Conservation (phyloP, 805 yeast species). For the Pichia cephalocereana region DNA sequence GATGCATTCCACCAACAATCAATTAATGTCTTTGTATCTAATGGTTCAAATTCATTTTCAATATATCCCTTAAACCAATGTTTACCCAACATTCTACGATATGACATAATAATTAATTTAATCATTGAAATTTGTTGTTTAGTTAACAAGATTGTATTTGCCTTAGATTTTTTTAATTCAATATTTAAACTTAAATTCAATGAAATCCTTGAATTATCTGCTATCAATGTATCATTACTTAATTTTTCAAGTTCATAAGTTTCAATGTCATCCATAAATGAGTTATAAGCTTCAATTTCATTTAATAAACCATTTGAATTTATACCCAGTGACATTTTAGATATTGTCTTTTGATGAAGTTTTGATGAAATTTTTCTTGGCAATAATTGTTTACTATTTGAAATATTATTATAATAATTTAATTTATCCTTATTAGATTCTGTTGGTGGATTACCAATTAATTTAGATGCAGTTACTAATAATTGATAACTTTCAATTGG, state of each 20-base stretch:
- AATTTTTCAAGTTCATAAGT: constrained; percentile 21
- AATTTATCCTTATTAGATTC: constrained; percentile 28
- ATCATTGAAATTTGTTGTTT: constrained; percentile 33
- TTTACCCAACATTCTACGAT: constrained; percentile 41
- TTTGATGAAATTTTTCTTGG: constrained; percentile 38
- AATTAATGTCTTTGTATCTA: constrained; percentile 28
- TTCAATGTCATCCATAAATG: constrained; percentile 27
- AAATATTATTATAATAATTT: constrained; percentile 27
- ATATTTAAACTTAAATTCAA: constrained; percentile 20
- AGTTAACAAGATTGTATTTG: constrained; percentile 22
- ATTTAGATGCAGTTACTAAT: constrained; percentile 51
- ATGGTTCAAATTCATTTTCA: constrained; percentile 18
- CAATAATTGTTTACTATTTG: constrained; percentile 39
- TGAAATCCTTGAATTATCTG: constrained; percentile 15
- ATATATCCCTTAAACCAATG: constrained; percentile 30
- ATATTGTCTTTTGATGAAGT: constrained; percentile 23
- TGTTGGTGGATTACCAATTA: constrained; percentile 46
- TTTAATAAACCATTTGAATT: constrained; percentile 13
- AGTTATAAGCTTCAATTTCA: constrained; percentile 24
- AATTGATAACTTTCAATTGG: constrained; percentile 60
- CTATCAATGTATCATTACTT: constrained; percentile 7
- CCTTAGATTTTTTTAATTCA: constrained; percentile 20
- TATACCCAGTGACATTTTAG: constrained; percentile 16
- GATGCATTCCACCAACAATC: constrained; percentile 41
- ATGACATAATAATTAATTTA: constrained; percentile 42